Evolutionary conservation across 306 rosid genomes (phyloP), one percentile per base, ranked within the genome.

Genomic region (Acacia acuminata): DNA sequence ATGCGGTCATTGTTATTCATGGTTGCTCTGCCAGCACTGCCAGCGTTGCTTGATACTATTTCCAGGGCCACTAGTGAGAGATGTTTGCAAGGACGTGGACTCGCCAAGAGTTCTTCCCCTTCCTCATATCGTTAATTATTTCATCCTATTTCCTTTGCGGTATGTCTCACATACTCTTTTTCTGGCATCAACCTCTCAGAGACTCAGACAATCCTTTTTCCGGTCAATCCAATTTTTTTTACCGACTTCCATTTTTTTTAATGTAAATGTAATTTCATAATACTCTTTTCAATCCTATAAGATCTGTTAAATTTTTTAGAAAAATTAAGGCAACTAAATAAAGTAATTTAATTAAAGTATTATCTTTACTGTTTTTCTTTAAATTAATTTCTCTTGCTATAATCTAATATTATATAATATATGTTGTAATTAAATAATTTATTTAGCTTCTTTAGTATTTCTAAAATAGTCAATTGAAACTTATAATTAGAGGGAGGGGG

Each of bases 1-100:
- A 65, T 77, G 76, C 71, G 84, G 83, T 73, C 77, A 65, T 81
- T 81, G 89, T 76, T 85, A 87, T 84, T 87, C 96, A 90, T 90
- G 82, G 78, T 88, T 55, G 86, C 87, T 82, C 80, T 51, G 70
- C 77, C 73, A 56, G 72, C 40, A 81, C 71, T 83, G 79, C 58
- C 58, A 7, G 32, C 20, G 25, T 24, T 42, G 60, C 20, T 75
- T 38, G 64, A 38, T 50, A 66, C 68, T 81, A 24, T 42, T 70
- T n/a, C 32, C 32, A 25, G 19, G 51, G 74, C 74, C 50, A 44
- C 76, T 0, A 50, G 64, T 19, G 19, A 32, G 10, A 48, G 30
- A 32, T 10, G 77, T 44, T 50, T 14, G n/a, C 58, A 27, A 0
- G 61, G 75, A 43, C 40, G 30, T 16, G 45, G 43, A 27, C 64